Conservation (phyloP, 1,284 basidiomycete species). For the Chiua sp. region DNA sequence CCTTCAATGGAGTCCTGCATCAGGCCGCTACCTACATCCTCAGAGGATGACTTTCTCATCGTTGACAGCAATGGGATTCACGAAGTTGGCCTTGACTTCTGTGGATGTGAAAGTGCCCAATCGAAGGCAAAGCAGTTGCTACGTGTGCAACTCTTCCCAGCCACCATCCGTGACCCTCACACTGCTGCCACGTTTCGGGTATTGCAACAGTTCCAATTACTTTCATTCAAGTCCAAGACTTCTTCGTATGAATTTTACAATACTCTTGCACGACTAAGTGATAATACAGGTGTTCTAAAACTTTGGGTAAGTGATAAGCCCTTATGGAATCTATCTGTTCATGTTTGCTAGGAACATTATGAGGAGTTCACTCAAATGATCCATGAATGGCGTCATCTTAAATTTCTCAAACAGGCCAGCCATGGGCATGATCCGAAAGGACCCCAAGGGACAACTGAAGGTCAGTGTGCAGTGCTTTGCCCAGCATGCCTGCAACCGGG, state of each 20-base stretch:
- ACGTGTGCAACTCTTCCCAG: not conserved
- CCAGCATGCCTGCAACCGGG: too few species aligned
- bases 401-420: too few species aligned
- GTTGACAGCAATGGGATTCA: conserved; percentile 7
- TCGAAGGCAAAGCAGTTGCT: conserved; percentile 1
- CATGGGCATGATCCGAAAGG: too few species aligned
- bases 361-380: too few species aligned
- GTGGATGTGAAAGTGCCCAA: conserved; percentile 2
- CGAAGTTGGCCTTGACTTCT: conserved; percentile 4
- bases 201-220: conserved; percentile 21
- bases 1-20: not conserved
- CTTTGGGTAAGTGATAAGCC: too few species aligned
- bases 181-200: conserved; percentile 24
- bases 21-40: not conserved
- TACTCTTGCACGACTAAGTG: conserved; percentile 9
- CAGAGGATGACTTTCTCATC: conserved; percentile 6
- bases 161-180: conserved; percentile 10
- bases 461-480: too few species aligned
- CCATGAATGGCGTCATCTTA: too few species aligned
- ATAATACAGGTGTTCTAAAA: too few species aligned
- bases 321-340: too few species aligned
- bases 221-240: conserved; percentile 23
- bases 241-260: conserved; percentile 23
- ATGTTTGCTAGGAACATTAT: too few species aligned
- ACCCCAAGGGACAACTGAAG: too few species aligned